phyloP scores from a whole-genome alignment of 2,329 filamentous ascomycete species.

The Colletotrichum falcatum region DNA sequence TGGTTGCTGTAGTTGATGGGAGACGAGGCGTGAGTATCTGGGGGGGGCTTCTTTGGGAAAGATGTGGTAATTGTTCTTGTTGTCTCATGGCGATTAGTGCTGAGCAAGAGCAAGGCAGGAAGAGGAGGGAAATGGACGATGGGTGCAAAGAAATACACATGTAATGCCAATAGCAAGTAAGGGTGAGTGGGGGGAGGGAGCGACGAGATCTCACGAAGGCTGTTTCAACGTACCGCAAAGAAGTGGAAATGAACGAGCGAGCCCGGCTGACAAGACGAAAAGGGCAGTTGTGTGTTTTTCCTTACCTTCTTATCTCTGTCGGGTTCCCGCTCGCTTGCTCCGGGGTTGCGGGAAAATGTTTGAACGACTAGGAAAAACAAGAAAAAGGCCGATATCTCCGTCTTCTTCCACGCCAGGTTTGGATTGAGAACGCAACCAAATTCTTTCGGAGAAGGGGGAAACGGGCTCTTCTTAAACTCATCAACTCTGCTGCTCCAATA shows the following conservation, averaged over 20 bases:
- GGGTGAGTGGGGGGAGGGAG: not conserved
- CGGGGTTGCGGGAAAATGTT: not conserved
- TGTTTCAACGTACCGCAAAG: constrained; percentile 28
- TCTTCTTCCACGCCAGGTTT: not conserved
- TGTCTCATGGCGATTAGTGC: not conserved
- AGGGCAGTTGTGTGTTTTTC: constrained; percentile 9
- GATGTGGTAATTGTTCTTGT: not conserved
- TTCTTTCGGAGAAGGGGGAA: not conserved
- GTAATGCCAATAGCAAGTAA: not conserved
- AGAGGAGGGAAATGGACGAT: constrained; percentile 9
- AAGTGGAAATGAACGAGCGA: constrained; percentile 26
- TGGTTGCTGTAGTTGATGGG: not conserved
- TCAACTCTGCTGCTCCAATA: not conserved
- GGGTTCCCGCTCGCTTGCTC: constrained; percentile 6
- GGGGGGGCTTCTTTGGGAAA: too few species aligned
- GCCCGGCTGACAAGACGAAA: constrained; percentile 3
- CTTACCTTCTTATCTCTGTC: not conserved
- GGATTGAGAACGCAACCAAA: not conserved
- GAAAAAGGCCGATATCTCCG: not conserved
- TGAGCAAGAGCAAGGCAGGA: constrained; percentile 2
- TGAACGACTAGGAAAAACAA: too few species aligned
- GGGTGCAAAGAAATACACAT: constrained; percentile 10
- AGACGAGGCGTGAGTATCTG: not conserved
- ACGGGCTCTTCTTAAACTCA: not conserved
- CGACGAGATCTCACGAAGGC: constrained; percentile 29